Percentiles rank a stretch among this genome's conserved stretches.
Evolutionary conservation across 2,329 filamentous ascomycete species (phyloP).

Genomic region (Pseudomassariella vexata): DNA sequence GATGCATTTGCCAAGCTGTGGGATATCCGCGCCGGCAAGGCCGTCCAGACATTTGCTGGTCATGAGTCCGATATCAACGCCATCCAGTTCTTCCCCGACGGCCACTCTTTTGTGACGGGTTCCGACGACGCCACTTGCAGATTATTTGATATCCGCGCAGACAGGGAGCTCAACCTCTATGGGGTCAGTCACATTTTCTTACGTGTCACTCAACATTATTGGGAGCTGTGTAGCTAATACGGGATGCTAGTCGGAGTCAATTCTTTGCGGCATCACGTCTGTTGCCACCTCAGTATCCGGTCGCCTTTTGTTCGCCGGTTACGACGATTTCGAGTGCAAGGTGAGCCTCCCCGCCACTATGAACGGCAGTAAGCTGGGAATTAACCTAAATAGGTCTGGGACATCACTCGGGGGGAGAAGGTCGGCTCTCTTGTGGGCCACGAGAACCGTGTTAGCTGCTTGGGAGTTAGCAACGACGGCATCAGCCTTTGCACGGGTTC

Average conservation of each 20-base stretch:
- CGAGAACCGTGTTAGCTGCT: conserved; percentile 97
- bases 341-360: conserved; percentile 59
- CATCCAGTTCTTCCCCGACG: conserved; percentile 98
- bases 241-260: conserved; percentile 76
- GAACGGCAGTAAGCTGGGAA: too few relatives aligned
- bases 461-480: conserved; percentile 97
- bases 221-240: too few relatives aligned
- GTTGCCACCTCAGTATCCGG: conserved; percentile 97
- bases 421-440: conserved; percentile 95
- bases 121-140: conserved; percentile 97
- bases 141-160: conserved; percentile 94
- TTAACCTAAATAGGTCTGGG: conserved; percentile 70
- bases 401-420: conserved; percentile 92
- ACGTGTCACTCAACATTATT: too few relatives aligned
- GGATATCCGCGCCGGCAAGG: conserved; percentile 98
- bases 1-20: conserved; percentile 98
- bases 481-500: conserved; percentile 99
- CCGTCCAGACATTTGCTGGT: conserved; percentile 95
- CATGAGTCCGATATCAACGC: conserved; percentile 99
- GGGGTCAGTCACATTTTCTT: conserved; percentile 53
- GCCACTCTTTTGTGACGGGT: conserved; percentile 95
- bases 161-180: conserved; percentile 69
- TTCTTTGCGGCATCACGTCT: conserved; percentile 95
- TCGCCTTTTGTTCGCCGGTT: conserved; percentile 89
- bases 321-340: conserved; percentile 99